phyloP scores from a whole-genome alignment of 495 filamentous ascomycete genomes.

The Podospora tetraspora region DNA sequence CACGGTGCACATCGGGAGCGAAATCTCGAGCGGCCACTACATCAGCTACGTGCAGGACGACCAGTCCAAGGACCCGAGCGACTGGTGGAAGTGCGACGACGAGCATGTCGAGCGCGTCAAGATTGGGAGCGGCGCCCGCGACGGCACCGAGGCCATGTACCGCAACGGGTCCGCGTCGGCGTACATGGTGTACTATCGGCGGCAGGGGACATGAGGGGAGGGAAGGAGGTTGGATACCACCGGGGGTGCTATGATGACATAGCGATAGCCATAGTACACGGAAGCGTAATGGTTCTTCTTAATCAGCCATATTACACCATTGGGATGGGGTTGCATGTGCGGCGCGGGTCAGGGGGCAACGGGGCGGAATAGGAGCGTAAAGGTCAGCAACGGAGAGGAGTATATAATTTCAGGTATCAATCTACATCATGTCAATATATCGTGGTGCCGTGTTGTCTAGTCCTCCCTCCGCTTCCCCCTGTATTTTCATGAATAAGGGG shows the following conservation, averaged over 20 bases:
- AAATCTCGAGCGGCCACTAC: constrained; percentile 41
- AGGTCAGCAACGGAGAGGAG: neutral
- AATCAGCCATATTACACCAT: neutral
- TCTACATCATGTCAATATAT: neutral
- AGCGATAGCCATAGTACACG: neutral
- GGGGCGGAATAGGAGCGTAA: neutral
- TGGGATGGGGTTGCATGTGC: neutral
- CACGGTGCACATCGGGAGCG: constrained; percentile 31
- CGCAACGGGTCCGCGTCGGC: constrained; percentile 16
- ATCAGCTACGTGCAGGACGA: constrained; percentile 34
- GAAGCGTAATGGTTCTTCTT: neutral
- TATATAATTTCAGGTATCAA: neutral
- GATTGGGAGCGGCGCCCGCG: constrained; percentile 16
- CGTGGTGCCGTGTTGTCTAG: neutral
- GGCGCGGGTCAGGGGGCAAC: neutral
- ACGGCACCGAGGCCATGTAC: constrained; percentile 24
- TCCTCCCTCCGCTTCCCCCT: neutral
- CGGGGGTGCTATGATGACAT: neutral
- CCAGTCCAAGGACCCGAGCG: constrained; percentile 18
- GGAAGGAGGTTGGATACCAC: too few relatives aligned
- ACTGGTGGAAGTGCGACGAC: constrained; percentile 38
- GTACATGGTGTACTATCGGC: constrained; percentile 30
- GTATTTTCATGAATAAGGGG: neutral
- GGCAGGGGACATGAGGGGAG: too few relatives aligned
- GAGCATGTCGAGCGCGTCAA: constrained; percentile 21